Evolutionary conservation across 1,284 basidiomycete species (phyloP), one percentile per base, ranked within the genome.

Genomic region (Meira miltonrushii): DNA sequence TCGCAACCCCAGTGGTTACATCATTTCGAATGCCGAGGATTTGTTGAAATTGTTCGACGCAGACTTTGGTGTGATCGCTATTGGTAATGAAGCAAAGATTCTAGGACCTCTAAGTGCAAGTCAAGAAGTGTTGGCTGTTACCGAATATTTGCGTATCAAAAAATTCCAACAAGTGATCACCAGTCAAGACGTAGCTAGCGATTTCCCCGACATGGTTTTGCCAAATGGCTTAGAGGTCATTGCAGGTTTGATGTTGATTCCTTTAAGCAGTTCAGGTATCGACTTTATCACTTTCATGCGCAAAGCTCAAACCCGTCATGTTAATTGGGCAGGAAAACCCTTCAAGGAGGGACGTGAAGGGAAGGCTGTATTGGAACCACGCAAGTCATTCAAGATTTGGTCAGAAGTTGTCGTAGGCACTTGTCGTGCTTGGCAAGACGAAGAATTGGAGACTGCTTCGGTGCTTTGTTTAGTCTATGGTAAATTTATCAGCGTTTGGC

Each of bases 401-500:
- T 85, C 85, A 0, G 87, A 92, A 78, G 86, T 82, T 1, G 85
- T 92, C 9, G 83, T 84, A 19, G 89, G 89, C 2, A 82, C 85
- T 46, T 87, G 85, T 68, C 82, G 88, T 38, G 81, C 82, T 5
- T 94, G 90, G 90, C 87, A 88, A 11, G 89, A 92, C 61, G 89
- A 92, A 71, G 89, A 92, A 75, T 79, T 92, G 49, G 90, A 92
- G 79, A 91, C 89, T 2, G 90, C 89, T 0, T 86, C 87, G 43
- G 88, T 92, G 4, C 81, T 92, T n/a, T 87, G 89, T 15, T 79
- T 92, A 23, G 88, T 92, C 10, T 89, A 89, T 67, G 87, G 88
- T 48, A 88, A 88, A 61, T 91, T 90, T 79, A 89, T 90, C 66
- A 87, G 89, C 74, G 89, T 92, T 2, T 92, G 90, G 90, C 81